phyloP scores from a whole-genome alignment of 192 early-diverging fungal species.

The Backusella westeae region DNA sequence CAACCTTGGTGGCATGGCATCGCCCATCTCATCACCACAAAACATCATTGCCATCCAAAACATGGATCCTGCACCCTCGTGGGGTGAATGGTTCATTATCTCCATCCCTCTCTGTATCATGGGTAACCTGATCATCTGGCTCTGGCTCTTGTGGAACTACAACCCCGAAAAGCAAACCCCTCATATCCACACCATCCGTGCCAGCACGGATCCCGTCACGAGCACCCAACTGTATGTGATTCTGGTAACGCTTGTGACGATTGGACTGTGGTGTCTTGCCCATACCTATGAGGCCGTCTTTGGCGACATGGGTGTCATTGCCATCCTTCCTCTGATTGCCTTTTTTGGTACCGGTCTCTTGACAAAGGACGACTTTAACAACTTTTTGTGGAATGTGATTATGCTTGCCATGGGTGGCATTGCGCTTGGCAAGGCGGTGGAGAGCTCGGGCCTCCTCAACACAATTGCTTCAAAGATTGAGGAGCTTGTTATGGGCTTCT shows the following conservation, averaged over 20 bases:
- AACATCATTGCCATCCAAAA: conserved; percentile 94
- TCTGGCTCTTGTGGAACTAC: conserved; percentile 76
- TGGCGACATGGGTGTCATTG: conserved; percentile 96
- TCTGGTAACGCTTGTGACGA: conserved; percentile 70
- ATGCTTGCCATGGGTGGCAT: conserved; percentile 95
- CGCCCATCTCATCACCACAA: conserved; percentile 96
- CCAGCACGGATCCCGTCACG: conserved; percentile 55
- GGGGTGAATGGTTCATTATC: conserved; percentile 90
- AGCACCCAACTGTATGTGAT: conserved; percentile 77
- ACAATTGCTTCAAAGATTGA: conserved; percentile 76
- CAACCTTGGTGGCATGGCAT: conserved; percentile 97
- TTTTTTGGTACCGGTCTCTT: conserved; percentile 91
- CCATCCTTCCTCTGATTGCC: conserved; percentile 84
- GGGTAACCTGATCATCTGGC: conserved; percentile 82
- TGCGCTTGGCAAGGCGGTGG: conserved; percentile 89
- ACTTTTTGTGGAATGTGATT: conserved; percentile 91
- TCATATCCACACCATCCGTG: conserved; percentile 54
- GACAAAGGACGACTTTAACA: conserved; percentile 96
- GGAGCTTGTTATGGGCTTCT: conserved; percentile 57
- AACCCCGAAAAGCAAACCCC: conserved; percentile 66
- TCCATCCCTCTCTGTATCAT: conserved; percentile 83
- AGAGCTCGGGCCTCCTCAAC: conserved; percentile 79
- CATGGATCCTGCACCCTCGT: conserved; percentile 86
- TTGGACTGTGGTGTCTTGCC: conserved; percentile 88
- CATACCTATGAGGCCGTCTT: conserved; percentile 68